Conservation (phyloP, 2,329 filamentous ascomycete species). For the Pseudocercospora pini-densiflorae region DNA sequence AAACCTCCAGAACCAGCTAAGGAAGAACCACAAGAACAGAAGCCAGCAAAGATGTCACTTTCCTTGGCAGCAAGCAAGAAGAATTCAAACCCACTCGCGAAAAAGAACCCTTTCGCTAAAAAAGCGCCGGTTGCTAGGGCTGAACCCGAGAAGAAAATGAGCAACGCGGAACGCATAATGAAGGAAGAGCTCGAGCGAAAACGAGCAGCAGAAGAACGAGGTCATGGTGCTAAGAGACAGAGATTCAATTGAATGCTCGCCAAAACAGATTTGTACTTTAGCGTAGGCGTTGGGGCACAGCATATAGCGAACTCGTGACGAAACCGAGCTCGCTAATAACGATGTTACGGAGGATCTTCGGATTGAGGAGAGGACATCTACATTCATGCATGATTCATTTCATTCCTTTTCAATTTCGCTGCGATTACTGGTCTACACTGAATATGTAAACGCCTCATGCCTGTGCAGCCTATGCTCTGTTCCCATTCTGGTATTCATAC, state of each 20-base stretch:
- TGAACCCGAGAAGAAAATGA: conserved; percentile 79
- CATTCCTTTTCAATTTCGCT: background rate
- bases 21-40: conserved; percentile 32
- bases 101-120: conserved; percentile 72
- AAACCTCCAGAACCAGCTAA: background rate
- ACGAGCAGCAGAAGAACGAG: conserved; percentile 39
- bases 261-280: background rate
- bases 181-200: conserved; percentile 59
- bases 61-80: conserved; percentile 71
- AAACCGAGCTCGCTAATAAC: conserved; percentile 1
- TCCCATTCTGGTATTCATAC: conserved; percentile 11
- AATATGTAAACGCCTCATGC: background rate
- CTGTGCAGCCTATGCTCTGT: conserved; percentile 10
- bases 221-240: conserved; percentile 26
- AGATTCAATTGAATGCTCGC: conserved; percentile 14
- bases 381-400: background rate
- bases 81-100: conserved; percentile 71
- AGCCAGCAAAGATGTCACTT: conserved; percentile 42
- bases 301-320: background rate
- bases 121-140: conserved; percentile 64
- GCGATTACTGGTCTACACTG: conserved; percentile 8
- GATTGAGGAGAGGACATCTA: background rate
- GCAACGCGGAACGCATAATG: conserved; percentile 87
- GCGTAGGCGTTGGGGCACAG: conserved; percentile 15
- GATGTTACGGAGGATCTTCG: background rate